Percentiles rank a stretch among this genome's conserved stretches.
Conservation (phyloP, 768 basidiomycete species). For the Lentinula raphanica region DNA sequence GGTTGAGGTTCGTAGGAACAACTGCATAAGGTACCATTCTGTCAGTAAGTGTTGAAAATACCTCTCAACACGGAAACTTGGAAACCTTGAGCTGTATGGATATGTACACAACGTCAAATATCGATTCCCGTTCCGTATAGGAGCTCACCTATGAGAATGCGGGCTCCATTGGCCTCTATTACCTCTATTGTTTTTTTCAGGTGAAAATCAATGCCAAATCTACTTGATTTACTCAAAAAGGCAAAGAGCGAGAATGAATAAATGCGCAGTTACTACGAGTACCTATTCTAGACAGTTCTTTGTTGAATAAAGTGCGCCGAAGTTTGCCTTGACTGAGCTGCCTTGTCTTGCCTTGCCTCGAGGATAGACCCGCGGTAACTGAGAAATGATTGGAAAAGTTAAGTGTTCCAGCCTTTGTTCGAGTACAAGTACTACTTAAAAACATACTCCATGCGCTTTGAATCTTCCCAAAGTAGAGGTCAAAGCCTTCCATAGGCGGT, state of each 20-base stretch:
- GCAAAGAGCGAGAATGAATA: neutral
- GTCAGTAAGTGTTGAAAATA: too few species aligned
- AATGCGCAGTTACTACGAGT: neutral
- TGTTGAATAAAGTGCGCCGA: too few species aligned
- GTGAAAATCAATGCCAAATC: neutral
- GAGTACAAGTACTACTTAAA: neutral
- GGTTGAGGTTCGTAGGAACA: too few species aligned
- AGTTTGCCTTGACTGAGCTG: too few species aligned
- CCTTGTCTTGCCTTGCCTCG: too few species aligned
- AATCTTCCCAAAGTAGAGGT: conserved; percentile 3
- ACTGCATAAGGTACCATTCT: too few species aligned
- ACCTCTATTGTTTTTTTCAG: too few species aligned
- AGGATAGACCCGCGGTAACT: neutral
- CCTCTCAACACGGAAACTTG: too few species aligned
- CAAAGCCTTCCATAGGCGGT: conserved; percentile 4
- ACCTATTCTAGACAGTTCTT: neutral
- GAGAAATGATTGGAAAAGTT: neutral
- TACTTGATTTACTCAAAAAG: neutral
- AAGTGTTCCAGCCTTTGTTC: neutral
- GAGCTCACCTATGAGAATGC: too few species aligned
- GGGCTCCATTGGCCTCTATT: too few species aligned
- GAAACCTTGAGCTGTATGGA: too few species aligned
- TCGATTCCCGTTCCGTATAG: neutral
- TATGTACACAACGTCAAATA: too few species aligned
- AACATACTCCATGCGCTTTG: neutral